Evolutionary conservation across 2,329 filamentous ascomycete species (phyloP), one percentile per base, ranked within the genome.

Genomic region (Botrytis tulipae): DNA sequence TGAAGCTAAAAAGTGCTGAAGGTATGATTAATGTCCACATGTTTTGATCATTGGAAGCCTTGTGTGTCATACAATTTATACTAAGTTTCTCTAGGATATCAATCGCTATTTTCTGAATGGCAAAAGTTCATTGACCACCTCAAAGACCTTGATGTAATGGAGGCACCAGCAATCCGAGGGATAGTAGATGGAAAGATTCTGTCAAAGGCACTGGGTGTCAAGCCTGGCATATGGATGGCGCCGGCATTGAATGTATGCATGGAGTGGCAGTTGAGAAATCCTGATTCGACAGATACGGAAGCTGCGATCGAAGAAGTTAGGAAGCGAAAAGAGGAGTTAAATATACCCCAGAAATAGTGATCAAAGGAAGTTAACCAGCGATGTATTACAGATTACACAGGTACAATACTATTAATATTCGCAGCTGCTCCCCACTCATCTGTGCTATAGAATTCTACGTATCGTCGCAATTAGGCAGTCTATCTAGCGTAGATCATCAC

Each of bases 211-310:
- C 85, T 98, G 5, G 84, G 83, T 29, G 83, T 87, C n/a, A 90
- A 89, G 76, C 91, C 93, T 0, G 94, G 93, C 1, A 90, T 86
- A n/a, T 98, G 95, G 95, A 92, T 97, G 87, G 89, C 89, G 71
- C 86, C 87, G 63, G 94, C 94, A 5, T 84, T 97, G 65, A 92
- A 97, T 46, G 85, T 94, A 6, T 92, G 93, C 75, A 88, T 97
- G 82, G 90, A 90, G 75, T 98, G 95, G 94, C 96, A 98, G 82
- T 87, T 98, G 70, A 88, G 93, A 54, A 90, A 98, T 80, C 93
- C 94, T 0, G 86, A 86, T 6, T 85, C 84, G 73, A 88, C 86
- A 5, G 91, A 95, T 75, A 82, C 85, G 10, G 78, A 83, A 10
- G 87, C 84, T 4, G 90, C 87, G 1, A 83, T 94, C 71, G 86